These are phyloP conservation scores for Fusarium nodosum DNA, from an alignment of 2,329 filamentous ascomycete species.

Conservation along the genomic window DNA sequence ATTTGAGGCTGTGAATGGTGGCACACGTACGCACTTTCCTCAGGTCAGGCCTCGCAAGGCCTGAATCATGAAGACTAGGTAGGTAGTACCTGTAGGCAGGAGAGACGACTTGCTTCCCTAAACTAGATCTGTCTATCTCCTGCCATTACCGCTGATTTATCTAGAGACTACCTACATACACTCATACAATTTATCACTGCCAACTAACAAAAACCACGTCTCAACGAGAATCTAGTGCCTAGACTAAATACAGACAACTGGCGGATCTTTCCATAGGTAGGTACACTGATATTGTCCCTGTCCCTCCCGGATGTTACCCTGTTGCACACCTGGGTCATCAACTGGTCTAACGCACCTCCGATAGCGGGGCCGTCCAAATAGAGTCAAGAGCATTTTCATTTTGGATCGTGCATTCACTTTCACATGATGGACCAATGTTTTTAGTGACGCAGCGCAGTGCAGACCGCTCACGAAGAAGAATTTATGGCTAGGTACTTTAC, in stretches of 20 bases:
- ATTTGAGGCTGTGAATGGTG: conserved; percentile 40
- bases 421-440: conserved; percentile 25
- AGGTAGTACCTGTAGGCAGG: neutral
- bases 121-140: no score
- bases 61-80: neutral
- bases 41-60: neutral
- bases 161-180: no score
- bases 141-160: neutral
- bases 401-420: conserved; percentile 17
- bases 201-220: conserved; percentile 27
- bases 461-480: conserved; percentile 29
- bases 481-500: neutral
- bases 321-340: conserved; percentile 27
- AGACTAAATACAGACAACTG: conserved; percentile 3
- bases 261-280: conserved; percentile 29
- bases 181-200: neutral
- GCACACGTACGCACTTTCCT: conserved; percentile 27
- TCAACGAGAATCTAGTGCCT: conserved; percentile 1
- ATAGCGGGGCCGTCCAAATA: conserved; percentile 34
- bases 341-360: conserved; percentile 27
- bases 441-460: conserved; percentile 16
- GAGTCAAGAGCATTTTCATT: conserved; percentile 18
- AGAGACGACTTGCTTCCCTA: no score
- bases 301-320: conserved; percentile 16
- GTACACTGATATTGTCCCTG: conserved; percentile 1